Evolutionary conservation across 2,329 filamentous ascomycete species (phyloP).

Genomic region (Xylaria hypoxylon): DNA sequence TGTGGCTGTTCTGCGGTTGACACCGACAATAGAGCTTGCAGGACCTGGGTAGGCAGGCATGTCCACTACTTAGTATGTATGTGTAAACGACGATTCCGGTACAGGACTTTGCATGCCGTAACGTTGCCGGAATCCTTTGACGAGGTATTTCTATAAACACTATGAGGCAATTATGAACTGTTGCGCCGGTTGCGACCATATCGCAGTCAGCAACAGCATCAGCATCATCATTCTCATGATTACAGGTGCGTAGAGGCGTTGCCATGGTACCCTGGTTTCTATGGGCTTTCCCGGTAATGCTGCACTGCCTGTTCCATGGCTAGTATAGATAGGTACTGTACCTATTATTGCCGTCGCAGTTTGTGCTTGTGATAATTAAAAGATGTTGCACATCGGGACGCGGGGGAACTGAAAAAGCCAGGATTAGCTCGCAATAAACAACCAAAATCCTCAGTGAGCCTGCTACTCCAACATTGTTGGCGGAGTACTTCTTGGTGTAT

Average conservation of each 20-base stretch:
- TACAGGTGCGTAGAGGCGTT: constrained; percentile 14
- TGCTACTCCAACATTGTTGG: background rate
- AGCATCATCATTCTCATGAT: background rate
- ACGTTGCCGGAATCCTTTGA: constrained; percentile 25
- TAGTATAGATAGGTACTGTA: background rate
- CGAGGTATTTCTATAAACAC: background rate
- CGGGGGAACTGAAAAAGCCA: constrained; percentile 23
- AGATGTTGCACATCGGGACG: constrained; percentile 32
- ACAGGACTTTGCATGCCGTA: constrained; percentile 4
- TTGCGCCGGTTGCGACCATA: constrained; percentile 4
- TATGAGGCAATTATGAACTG: background rate
- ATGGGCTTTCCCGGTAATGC: background rate
- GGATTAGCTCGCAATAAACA: constrained; percentile 18
- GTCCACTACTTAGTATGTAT: too few species aligned
- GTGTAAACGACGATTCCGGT: constrained; percentile 31
- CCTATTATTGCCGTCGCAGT: constrained; percentile 13
- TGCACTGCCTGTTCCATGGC: constrained; percentile 7
- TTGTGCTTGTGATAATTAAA: constrained; percentile 31
- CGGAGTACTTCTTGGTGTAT: background rate
- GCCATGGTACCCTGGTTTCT: constrained; percentile 16
- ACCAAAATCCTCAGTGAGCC: constrained; percentile 17
- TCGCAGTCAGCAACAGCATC: constrained; percentile 1
- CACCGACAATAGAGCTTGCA: constrained; percentile 15
- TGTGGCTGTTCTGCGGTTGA: constrained; percentile 14
- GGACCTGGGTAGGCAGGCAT: too few species aligned